Percentiles rank a stretch among this genome's conserved stretches.
These are phyloP conservation scores for Nephelium lappaceum DNA, from an alignment of 345 rosid species.

Conservation along the genomic window DNA sequence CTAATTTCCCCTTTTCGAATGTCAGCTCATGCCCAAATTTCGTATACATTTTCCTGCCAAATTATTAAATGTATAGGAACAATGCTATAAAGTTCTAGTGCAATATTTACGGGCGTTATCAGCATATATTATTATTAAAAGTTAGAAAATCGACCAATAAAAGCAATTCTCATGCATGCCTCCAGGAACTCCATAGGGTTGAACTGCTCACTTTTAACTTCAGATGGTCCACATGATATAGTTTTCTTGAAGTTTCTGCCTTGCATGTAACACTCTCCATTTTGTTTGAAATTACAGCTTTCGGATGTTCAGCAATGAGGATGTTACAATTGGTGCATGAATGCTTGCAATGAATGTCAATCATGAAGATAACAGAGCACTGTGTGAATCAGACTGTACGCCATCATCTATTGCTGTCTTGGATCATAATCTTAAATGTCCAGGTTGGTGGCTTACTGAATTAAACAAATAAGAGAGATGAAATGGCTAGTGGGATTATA, in stretches of 20 bases:
- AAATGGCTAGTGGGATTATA: neutral
- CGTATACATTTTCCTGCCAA: neutral
- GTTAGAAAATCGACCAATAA: no score
- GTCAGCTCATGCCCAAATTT: neutral
- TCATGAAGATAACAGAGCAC: constrained; percentile 71
- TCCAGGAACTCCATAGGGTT: no score
- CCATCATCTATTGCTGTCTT: constrained; percentile 75
- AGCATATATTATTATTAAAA: no score
- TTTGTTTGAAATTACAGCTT: constrained; percentile 54
- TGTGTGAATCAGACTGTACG: constrained; percentile 74
- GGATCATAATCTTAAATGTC: constrained; percentile 86
- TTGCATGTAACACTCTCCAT: neutral
- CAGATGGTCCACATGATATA: neutral
- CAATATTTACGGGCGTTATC: no score
- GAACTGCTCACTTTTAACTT: neutral
- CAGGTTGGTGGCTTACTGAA: constrained; percentile 57
- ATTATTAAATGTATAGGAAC: no score
- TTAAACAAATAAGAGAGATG: constrained; percentile 3
- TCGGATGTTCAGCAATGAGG: constrained; percentile 97
- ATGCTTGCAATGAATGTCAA: constrained; percentile 97
- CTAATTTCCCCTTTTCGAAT: neutral
- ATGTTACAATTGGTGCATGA: constrained; percentile 95
- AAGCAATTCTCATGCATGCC: no score
- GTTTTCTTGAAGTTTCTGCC: neutral
- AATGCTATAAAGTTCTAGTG: neutral